A percentile compares a stretch with the other conserved stretches of the same genome.
Evolutionary conservation across 495 filamentous ascomycete species (phyloP).

Genomic region (Aspergillus diversus): DNA sequence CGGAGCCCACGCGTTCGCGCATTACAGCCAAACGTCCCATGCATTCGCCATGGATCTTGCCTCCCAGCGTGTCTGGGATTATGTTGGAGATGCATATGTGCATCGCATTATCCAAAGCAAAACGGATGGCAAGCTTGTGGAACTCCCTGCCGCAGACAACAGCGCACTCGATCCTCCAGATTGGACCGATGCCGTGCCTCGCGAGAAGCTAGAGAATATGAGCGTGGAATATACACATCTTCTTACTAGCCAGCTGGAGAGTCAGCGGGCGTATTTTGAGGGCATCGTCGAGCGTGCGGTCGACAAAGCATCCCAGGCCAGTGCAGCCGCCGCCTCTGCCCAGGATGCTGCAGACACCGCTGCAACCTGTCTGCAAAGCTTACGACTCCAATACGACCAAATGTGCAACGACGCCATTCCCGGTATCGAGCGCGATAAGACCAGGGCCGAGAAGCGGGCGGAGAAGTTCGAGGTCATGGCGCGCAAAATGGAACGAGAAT

Average conservation of each 20-base stretch:
- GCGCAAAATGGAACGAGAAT: conserved; percentile 71
- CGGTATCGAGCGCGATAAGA: conserved; percentile 68
- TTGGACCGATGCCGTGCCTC: conserved; percentile 73
- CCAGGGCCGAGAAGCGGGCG: conserved; percentile 66
- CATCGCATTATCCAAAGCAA: conserved; percentile 93
- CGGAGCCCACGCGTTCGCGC: conserved; percentile 87
- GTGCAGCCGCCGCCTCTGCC: conserved; percentile 66
- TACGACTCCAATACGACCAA: conserved; percentile 59
- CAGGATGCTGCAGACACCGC: conserved; percentile 55
- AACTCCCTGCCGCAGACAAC: conserved; percentile 64
- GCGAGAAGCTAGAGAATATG: conserved; percentile 90
- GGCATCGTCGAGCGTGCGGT: conserved; percentile 88
- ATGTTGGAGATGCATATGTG: conserved; percentile 90
- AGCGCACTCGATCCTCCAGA: conserved; percentile 48
- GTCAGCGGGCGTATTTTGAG: conserved; percentile 91
- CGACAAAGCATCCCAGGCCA: conserved; percentile 83
- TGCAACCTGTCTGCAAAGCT: conserved; percentile 49
- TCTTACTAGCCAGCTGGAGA: conserved; percentile 87
- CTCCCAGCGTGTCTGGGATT: conserved; percentile 97
- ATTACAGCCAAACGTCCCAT: conserved; percentile 88
- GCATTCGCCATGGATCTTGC: conserved; percentile 90
- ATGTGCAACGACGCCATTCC: conserved; percentile 64
- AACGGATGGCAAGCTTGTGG: conserved; percentile 83
- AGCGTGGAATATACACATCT: conserved; percentile 93
- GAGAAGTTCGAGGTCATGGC: conserved; percentile 76